phyloP scores from a whole-genome alignment of 345 rosid species.

The Acer yangbiense region DNA sequence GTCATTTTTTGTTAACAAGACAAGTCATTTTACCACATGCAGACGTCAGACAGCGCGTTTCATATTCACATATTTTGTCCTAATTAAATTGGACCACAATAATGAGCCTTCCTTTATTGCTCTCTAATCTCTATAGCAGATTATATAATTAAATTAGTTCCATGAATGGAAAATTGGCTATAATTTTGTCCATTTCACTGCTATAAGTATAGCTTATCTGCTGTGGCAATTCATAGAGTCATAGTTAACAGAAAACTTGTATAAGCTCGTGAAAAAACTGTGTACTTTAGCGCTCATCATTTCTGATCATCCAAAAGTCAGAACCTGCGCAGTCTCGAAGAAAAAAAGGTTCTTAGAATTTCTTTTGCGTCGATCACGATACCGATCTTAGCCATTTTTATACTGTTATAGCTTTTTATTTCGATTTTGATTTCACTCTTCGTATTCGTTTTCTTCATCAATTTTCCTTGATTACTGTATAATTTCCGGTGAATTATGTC shows the following conservation, averaged over 20 bases:
- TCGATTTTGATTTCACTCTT: not conserved
- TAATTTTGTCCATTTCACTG: not conserved
- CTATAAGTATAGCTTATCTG: not conserved
- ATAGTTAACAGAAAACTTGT: not conserved
- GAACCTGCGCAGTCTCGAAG: not conserved
- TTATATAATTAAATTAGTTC: not conserved
- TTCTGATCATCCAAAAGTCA: not conserved
- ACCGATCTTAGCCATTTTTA: slow-evolving; percentile 9
- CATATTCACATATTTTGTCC: not conserved
- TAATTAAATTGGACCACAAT: not conserved
- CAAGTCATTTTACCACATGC: not conserved
- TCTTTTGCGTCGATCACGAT: slow-evolving; percentile 9
- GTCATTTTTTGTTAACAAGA: too few species aligned
- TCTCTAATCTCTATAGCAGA: not conserved
- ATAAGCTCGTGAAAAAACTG: slow-evolving; percentile 4
- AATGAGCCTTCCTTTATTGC: not conserved
- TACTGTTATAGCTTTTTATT: not conserved
- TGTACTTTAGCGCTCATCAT: not conserved
- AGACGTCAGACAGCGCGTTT: not conserved
- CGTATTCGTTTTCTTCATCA: not conserved
- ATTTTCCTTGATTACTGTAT: not conserved
- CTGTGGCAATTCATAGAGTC: too few species aligned
- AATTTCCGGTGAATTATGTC: not conserved
- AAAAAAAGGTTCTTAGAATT: slow-evolving; percentile 12
- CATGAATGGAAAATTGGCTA: not conserved